Conservation (phyloP, 2,329 filamentous ascomycete species). For the Epichloe gansuensis region DNA sequence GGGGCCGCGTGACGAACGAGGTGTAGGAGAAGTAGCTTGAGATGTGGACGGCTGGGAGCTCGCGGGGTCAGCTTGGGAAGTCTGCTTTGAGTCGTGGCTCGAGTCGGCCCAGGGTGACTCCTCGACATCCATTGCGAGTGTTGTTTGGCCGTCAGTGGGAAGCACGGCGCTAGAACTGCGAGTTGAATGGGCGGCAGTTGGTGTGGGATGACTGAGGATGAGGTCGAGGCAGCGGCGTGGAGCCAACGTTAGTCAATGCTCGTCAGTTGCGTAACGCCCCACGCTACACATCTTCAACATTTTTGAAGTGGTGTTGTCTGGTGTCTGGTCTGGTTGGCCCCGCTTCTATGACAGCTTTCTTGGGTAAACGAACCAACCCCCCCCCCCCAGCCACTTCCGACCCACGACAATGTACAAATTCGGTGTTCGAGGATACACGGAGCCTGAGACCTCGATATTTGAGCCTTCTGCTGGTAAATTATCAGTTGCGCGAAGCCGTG, state of each 20-base stretch:
- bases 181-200: not conserved
- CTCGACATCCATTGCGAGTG: conserved; percentile 33
- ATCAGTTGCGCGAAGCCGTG: not conserved
- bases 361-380: no score
- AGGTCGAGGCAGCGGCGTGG: not conserved
- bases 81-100: conserved; percentile 16
- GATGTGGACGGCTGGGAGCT: conserved; percentile 15
- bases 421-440: no score
- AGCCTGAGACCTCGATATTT: not conserved
- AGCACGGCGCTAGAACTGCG: not conserved
- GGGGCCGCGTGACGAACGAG: conserved; percentile 34
- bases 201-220: not conserved
- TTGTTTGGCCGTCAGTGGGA: conserved; percentile 1
- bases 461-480: not conserved
- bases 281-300: conserved; percentile 1
- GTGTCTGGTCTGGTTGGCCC: not conserved
- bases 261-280: conserved; percentile 3
- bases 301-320: not conserved
- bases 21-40: conserved; percentile 13
- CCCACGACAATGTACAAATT: no score
- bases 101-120: conserved; percentile 43
- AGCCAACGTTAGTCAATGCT: conserved; percentile 4
- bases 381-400: no score
- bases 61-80: conserved; percentile 21
- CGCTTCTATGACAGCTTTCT: not conserved